A percentile compares a stretch with the other conserved stretches of the same genome.
These are phyloP conservation scores for Corymbia calophylla DNA, from an alignment of 441 rosid genomes.

Conservation along the genomic window DNA sequence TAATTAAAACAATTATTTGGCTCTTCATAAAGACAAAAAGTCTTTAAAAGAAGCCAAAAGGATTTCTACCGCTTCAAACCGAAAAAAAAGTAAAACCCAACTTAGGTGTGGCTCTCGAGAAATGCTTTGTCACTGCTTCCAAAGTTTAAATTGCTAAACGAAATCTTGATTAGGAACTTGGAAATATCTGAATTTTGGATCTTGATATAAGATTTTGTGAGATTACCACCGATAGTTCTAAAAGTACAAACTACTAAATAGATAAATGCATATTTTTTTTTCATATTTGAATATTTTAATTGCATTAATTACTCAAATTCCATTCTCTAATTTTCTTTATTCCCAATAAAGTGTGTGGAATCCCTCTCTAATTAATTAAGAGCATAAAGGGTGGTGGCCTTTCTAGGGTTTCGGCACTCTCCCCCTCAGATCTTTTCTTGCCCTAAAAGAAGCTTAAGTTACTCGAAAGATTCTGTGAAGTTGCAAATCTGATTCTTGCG, in stretches of 20 bases:
- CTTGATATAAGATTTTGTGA: neutral
- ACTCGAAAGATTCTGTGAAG: neutral
- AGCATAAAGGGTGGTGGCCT: neutral
- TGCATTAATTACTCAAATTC: neutral
- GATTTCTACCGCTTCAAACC: neutral
- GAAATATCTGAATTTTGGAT: neutral
- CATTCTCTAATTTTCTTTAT: neutral
- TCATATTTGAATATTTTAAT: neutral
- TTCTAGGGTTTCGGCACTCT: neutral
- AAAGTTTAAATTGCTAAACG: neutral
- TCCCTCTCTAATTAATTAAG: neutral
- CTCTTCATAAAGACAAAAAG: neutral
- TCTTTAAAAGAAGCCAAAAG: neutral
- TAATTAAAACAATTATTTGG: neutral
- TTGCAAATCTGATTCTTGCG: neutral
- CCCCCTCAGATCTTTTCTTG: neutral
- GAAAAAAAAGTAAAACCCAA: neutral
- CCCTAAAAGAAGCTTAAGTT: neutral
- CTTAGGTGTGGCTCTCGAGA: neutral
- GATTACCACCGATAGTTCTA: accelerated
- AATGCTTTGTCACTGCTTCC: neutral
- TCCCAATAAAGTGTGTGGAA: neutral
- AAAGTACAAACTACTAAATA: neutral
- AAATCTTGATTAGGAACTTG: accelerated
- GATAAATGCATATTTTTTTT: accelerated